Conservation (phyloP, 1,139 yeast genomes). For the Scheffersomyces quercinus region DNA sequence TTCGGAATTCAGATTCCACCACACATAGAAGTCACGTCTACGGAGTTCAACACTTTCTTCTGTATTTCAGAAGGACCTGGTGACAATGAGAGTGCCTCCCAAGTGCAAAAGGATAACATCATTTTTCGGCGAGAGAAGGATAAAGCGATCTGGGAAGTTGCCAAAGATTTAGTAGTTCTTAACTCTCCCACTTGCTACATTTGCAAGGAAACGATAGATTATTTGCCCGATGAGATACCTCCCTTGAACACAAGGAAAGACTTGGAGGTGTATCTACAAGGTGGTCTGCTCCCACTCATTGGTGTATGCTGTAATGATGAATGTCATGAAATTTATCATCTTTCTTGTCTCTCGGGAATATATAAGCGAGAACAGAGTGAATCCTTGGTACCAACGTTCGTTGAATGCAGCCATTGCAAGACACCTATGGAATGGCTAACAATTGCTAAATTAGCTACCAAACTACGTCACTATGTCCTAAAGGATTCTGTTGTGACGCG, state of each 20-base stretch:
- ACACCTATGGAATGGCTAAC: slow-evolving; percentile 5
- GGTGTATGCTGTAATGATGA: slow-evolving; percentile 34
- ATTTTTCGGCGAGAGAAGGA: slow-evolving; percentile 10
- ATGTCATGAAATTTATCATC: slow-evolving; percentile 42
- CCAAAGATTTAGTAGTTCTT: slow-evolving; percentile 19
- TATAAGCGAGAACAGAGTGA: slow-evolving; percentile 13
- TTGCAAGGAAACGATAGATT: slow-evolving; percentile 31
- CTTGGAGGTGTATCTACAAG: slow-evolving; percentile 3
- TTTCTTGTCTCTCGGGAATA: slow-evolving; percentile 40
- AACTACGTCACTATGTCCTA: slow-evolving; percentile 10
- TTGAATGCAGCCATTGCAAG: slow-evolving; percentile 5
- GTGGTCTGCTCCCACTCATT: slow-evolving; percentile 20
- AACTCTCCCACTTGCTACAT: slow-evolving; percentile 25
- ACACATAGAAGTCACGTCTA: too few species aligned
- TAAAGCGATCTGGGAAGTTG: slow-evolving; percentile 8
- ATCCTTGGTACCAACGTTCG: slow-evolving; percentile 3
- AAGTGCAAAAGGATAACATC: too few species aligned
- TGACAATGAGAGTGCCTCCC: too few species aligned
- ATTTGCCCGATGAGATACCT: slow-evolving; percentile 22
- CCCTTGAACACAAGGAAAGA: not conserved
- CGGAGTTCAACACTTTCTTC: too few species aligned
- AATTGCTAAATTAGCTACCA: slow-evolving; percentile 9
- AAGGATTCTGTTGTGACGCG: not conserved
- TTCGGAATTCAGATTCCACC: slow-evolving; percentile 16
- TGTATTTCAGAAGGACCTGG: too few species aligned